These are phyloP conservation scores for Drechslerella coelobrocha DNA, from an alignment of 2,329 filamentous ascomycete genomes.

Conservation along the genomic window DNA sequence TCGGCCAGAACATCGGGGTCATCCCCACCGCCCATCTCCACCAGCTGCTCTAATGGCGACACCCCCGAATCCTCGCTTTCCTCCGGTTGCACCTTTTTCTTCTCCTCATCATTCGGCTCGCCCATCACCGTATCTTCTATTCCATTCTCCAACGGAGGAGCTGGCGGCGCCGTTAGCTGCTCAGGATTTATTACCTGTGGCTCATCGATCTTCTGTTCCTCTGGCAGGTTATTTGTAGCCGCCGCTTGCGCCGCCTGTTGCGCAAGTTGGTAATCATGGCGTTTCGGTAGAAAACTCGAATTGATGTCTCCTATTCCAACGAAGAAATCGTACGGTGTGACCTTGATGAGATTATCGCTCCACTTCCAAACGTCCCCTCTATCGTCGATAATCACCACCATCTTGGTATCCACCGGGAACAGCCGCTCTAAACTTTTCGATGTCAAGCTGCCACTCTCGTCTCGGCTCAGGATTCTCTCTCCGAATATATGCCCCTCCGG, in stretches of 20 bases:
- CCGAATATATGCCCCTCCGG: constrained; percentile 88
- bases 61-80: constrained; percentile 53
- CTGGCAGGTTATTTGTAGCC: neutral
- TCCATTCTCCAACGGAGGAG: constrained; percentile 37
- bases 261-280: constrained; percentile 60
- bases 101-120: constrained; percentile 50
- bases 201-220: constrained; percentile 18
- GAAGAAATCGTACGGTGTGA: constrained; percentile 96
- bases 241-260: constrained; percentile 40
- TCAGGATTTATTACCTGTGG: constrained; percentile 51
- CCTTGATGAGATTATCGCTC: constrained; percentile 90
- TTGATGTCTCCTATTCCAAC: constrained; percentile 98
- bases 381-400: constrained; percentile 99
- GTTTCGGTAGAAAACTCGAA: constrained; percentile 91
- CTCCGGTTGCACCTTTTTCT: constrained; percentile 50
- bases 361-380: constrained; percentile 96
- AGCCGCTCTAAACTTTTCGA: constrained; percentile 88
- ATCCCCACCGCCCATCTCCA: constrained; percentile 76
- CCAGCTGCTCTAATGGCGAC: constrained; percentile 74
- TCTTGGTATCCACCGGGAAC: constrained; percentile 96
- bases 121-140: constrained; percentile 51
- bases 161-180: constrained; percentile 45
- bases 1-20: constrained; percentile 72
- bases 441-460: constrained; percentile 92
- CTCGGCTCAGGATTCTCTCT: constrained; percentile 91